Conservation (phyloP, 805 yeast genomes). For the Saccharomycopsis fermentans region DNA sequence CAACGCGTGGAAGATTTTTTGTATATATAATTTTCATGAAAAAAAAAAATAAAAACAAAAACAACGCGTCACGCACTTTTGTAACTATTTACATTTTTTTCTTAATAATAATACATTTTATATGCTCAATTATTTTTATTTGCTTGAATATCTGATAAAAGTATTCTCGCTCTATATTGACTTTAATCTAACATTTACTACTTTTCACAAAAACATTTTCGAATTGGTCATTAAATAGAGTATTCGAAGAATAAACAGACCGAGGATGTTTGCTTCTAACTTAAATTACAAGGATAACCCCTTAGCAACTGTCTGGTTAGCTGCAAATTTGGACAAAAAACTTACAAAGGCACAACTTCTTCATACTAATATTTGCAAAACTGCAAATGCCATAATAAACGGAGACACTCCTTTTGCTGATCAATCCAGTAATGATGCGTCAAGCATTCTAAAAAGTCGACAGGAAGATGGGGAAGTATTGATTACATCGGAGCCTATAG, state of each 20-base stretch:
- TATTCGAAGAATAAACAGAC: constrained; percentile 14
- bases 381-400: constrained; percentile 53
- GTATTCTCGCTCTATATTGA: too few relatives aligned
- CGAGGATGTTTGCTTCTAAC: constrained; percentile 18
- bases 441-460: neutral
- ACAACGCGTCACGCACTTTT: too few relatives aligned
- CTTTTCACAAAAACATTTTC: too few relatives aligned
- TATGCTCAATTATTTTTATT: too few relatives aligned
- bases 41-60: too few relatives aligned
- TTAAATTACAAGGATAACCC: constrained; percentile 67
- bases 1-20: too few relatives aligned
- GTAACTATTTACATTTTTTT: too few relatives aligned
- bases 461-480: constrained; percentile 7
- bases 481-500: constrained; percentile 42
- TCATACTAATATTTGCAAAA: constrained; percentile 58
- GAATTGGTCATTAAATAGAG: too few relatives aligned
- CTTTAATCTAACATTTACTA: too few relatives aligned
- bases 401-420: neutral
- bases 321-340: constrained; percentile 77
- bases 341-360: constrained; percentile 63
- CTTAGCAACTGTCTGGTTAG: constrained; percentile 84
- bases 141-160: too few relatives aligned
- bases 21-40: too few relatives aligned
- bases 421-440: neutral
- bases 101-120: too few relatives aligned